phyloP scores from a whole-genome alignment of 306 rosid species.

The Alnus glutinosa region DNA sequence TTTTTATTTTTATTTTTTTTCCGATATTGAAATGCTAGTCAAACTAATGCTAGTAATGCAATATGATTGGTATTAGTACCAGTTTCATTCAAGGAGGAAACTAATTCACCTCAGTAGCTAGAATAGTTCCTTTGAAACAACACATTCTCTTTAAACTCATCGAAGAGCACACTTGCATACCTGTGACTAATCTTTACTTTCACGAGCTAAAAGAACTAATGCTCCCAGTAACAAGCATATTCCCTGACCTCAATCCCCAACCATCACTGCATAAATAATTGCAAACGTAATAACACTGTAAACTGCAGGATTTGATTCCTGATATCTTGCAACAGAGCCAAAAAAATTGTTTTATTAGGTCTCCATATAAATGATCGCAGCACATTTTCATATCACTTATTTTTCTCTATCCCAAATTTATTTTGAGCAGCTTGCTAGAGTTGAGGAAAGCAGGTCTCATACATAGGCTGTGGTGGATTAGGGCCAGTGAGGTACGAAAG shows the following conservation, averaged over 20 bases:
- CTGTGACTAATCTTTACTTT: slow-evolving; percentile 83
- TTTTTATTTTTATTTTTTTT: too few relatives aligned
- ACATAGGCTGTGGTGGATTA: too few relatives aligned
- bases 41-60: too few relatives aligned
- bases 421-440: too few relatives aligned
- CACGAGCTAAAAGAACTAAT: slow-evolving; percentile 86
- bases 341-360: slow-evolving; percentile 38
- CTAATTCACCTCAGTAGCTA: slow-evolving; percentile 10
- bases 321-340: slow-evolving; percentile 93
- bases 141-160: slow-evolving; percentile 21
- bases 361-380: slow-evolving; percentile 22
- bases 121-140: slow-evolving; percentile 5
- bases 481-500: too few relatives aligned
- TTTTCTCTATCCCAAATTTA: too few relatives aligned
- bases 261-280: slow-evolving; percentile 94
- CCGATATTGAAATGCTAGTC: too few relatives aligned
- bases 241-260: slow-evolving; percentile 99
- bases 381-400: background rate
- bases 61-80: too few relatives aligned
- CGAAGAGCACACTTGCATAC: slow-evolving; percentile 53
- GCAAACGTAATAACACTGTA: slow-evolving; percentile 84
- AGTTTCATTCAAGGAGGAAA: slow-evolving; percentile 11
- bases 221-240: slow-evolving; percentile 96
- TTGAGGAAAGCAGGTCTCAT: too few relatives aligned
- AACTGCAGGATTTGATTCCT: slow-evolving; percentile 99